Base-by-base conservation (phyloP, 148 eudicot species). In the Amaranthus cruentus region DNA sequence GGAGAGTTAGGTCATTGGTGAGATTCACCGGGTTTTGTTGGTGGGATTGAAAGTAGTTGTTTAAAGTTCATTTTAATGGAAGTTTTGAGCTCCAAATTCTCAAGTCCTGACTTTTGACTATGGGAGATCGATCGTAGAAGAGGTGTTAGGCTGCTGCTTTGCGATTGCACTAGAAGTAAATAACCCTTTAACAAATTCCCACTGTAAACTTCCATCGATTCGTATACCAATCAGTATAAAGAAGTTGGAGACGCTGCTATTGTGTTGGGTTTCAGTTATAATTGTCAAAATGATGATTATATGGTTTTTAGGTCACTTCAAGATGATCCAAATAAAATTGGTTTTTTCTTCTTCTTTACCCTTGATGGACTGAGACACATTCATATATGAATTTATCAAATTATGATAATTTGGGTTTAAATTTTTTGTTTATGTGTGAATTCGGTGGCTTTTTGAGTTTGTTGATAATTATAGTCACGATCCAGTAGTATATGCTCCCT, bases 1-100 rank as follows among this genome's bases (percentile, higher is more conserved):
- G 12, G 7, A 92, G 84, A 12, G 85, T 73, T 67, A 92, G 97
- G 62, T 84, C 84, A 68, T 73, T 79, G 46, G 87, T 83, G 56
- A 91, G 75, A 5, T 60, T 61, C 66, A 85, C 58, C 67, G 87
- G 60, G 47, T 81, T 76, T 15, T 18, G 83, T 86, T 4, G 93
- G 85, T 6, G 71, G 56, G 9, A 28, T 28, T 56, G 77, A 57
- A 47, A 47, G 14, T 0, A 50, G 28, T 51, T 55, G 44, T 38
- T 68, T 68, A 21, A 56, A 47, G 18, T 58, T 77, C 84, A 77
- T 81, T 6, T 12, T 18, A 18, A 18, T 18, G 18, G 18, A 18
- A 18, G 18, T 18, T 18, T 18, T 18, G 18, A 18, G 18, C 18
- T 18, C 18, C 18, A 18, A 18, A 18, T 18, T 18, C 18, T 18